Percentiles rank a stretch among this genome's conserved stretches.
Conservation (phyloP, 1,284 basidiomycete species). For the Ceratobasidium sp. region DNA sequence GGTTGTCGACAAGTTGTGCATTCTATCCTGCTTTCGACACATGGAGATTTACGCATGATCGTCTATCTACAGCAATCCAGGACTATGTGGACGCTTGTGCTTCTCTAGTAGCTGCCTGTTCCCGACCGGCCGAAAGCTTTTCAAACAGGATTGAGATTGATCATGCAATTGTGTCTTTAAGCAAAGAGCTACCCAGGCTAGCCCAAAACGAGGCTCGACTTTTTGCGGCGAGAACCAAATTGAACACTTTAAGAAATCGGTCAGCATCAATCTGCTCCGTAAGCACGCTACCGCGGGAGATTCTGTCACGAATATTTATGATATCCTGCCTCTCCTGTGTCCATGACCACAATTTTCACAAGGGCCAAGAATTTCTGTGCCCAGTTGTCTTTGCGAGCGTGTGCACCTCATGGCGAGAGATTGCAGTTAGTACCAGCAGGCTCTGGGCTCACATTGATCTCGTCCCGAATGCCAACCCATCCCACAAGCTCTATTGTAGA, state of each 20-base stretch:
- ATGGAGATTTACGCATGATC: background rate
- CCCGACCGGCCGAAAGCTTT: background rate
- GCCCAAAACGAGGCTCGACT: background rate
- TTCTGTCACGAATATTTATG: slow-evolving; percentile 1
- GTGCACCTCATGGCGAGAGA: background rate
- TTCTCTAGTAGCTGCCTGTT: background rate
- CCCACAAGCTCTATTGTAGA: slow-evolving; percentile 7
- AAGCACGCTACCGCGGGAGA: background rate
- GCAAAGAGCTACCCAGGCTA: background rate
- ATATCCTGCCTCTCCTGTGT: slow-evolving; percentile 16
- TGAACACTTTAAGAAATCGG: background rate
- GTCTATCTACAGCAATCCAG: background rate
- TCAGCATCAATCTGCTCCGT: background rate
- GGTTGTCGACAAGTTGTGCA: background rate
- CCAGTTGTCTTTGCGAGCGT: background rate
- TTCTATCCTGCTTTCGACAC: background rate
- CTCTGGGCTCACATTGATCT: slow-evolving; percentile 27
- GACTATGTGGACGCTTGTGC: slow-evolving; percentile 18
- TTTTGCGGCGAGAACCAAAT: background rate
- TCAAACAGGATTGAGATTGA: background rate
- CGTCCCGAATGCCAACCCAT: background rate
- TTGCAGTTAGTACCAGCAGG: background rate
- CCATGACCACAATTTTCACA: background rate
- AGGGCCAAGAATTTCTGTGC: background rate
- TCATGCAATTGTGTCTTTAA: background rate